Percentiles rank a stretch among this genome's conserved stretches.
These are phyloP conservation scores for Vitis hybrid DNA, from an alignment of 177 flowering plant species.

Conservation along the genomic window DNA sequence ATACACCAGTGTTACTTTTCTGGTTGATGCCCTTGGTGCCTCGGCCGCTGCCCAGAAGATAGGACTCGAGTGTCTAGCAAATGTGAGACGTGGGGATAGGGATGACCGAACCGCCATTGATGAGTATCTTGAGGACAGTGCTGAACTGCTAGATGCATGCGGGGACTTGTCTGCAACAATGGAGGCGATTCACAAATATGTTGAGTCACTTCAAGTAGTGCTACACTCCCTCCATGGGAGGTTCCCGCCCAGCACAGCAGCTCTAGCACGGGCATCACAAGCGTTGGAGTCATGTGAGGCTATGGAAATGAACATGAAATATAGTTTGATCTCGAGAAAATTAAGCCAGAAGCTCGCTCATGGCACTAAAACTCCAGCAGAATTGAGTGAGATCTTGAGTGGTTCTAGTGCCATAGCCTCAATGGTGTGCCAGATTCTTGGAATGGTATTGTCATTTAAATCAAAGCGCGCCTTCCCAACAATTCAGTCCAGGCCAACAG, in stretches of 20 bases:
- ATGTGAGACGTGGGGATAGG: not conserved
- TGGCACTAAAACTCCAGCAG: too few species aligned
- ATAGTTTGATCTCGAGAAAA: conserved; percentile 20
- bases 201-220: conserved; percentile 17
- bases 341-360: conserved; percentile 14
- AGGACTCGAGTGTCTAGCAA: conserved; percentile 13
- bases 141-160: conserved; percentile 37
- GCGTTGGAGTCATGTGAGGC: conserved; percentile 19
- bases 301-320: conserved; percentile 21
- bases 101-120: conserved; percentile 15
- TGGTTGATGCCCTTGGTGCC: conserved; percentile 23
- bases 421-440: conserved; percentile 24
- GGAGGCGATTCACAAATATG: conserved; percentile 23
- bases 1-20: conserved; percentile 16
- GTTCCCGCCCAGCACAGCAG: conserved; percentile 4
- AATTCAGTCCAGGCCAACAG: not conserved
- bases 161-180: conserved; percentile 23
- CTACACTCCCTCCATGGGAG: conserved; percentile 20
- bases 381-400: conserved; percentile 23
- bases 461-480: conserved; percentile 23
- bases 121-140: conserved; percentile 23
- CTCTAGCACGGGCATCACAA: conserved; percentile 14
- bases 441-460: conserved; percentile 35
- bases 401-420: conserved; percentile 32
- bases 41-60: conserved; percentile 21